Base-by-base conservation (phyloP, 2,329 filamentous ascomycete species). In the Cladosporium sp. region DNA sequence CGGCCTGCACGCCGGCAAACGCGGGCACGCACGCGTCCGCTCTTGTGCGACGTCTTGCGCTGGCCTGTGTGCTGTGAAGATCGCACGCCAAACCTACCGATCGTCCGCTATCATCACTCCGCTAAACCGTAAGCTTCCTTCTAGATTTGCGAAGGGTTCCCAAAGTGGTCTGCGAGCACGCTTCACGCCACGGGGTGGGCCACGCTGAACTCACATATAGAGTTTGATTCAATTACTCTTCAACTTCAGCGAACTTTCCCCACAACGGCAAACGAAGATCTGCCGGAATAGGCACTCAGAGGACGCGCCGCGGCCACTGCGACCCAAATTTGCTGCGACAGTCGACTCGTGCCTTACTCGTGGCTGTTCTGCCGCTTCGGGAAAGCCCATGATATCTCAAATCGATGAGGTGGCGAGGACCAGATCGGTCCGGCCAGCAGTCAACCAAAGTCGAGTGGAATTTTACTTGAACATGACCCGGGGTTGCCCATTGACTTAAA, bases 31-130 rank as follows among this genome's bases (percentile, higher is more conserved):
- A 49, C 42, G 17, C 42, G 37, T 15, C 54, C 54, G 54, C 7
- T 47, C 42, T 49, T 9, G 54, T 56, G 54, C 22, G 34, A 49
- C 11, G 34, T 34, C 28, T 22, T 56, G 54, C 42, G 54, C 28
- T 56, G 54, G 54, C 54, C 36, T 40, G 42, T 56, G 42, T 39
- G 5, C 38, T 42, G 39, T 55, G 39, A 45, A 55, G 51, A 55
- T 55, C 51, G 39, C 20, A 28, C 39, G 12, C 28, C 51, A 54
- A 25, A 17, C 22, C 37, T 12, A 38, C 17, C 37, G 51, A 54
- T 54, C 51, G 17, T 15, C 51, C 51, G 39, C 51, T 38, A 39
- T 36, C 28, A 22, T 2, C 11, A 54, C 17, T 34, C 17, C 22
- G 39, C 51, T 55, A 25, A 39, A 15, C 51, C 38, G 15, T 34